Percentiles rank a stretch among this genome's conserved stretches.
Evolutionary conservation across 2,329 filamentous ascomycete genomes (phyloP).

Genomic region (Mycocentrospora acerina): DNA sequence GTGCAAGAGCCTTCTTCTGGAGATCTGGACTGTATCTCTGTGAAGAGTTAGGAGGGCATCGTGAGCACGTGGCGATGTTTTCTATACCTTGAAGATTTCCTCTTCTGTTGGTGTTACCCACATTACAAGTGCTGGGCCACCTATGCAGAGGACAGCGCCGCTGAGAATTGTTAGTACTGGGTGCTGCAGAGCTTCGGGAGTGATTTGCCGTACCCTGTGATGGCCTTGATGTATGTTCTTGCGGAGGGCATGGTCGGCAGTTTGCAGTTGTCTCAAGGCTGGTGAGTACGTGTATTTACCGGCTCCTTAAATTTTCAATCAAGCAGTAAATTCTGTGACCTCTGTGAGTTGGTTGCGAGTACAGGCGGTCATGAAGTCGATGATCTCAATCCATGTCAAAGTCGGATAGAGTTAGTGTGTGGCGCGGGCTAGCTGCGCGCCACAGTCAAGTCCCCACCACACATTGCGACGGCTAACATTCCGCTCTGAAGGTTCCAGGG

Average conservation of each 20-base stretch:
- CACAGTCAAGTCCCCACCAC: too few species aligned
- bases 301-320: too few species aligned
- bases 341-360: neutral
- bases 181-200: constrained; percentile 5
- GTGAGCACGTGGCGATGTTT: constrained; percentile 16
- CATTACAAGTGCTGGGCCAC: constrained; percentile 80
- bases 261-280: neutral
- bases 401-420: constrained; percentile 2
- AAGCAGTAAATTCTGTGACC: neutral
- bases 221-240: constrained; percentile 36
- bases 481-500: constrained; percentile 7
- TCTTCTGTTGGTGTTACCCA: constrained; percentile 84
- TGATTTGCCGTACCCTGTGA: constrained; percentile 29
- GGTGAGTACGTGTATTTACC: neutral
- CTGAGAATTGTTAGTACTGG: constrained; percentile 50
- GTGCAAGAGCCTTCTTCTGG: constrained; percentile 83
- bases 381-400: constrained; percentile 5
- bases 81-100: constrained; percentile 71
- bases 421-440: neutral
- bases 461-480: constrained; percentile 9
- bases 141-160: constrained; percentile 70
- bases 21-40: constrained; percentile 90
- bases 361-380: neutral
- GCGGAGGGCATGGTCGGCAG: constrained; percentile 27
- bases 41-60: constrained; percentile 4